A percentile compares a stretch with the other conserved stretches of the same genome.
These are phyloP conservation scores for Hsuehochloa calcarea DNA, from an alignment of 176 grass and related monocot genomes.

Conservation along the genomic window DNA sequence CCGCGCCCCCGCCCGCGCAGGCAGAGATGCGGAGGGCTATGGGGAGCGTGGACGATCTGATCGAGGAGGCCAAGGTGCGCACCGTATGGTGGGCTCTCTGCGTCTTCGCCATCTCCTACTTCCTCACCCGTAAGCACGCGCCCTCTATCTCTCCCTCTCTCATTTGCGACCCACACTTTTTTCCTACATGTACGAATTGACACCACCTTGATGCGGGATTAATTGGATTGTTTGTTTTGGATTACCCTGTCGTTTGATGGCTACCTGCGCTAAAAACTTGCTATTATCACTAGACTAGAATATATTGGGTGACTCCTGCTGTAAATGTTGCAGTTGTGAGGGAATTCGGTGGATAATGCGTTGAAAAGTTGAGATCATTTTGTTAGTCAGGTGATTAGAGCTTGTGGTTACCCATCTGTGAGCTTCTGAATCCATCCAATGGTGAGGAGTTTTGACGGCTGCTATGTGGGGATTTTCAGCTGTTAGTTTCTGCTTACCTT, in stretches of 20 bases:
- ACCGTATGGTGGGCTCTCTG: constrained; percentile 85
- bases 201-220: background rate
- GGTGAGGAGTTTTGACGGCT: background rate
- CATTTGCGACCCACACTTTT: background rate
- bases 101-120: constrained; percentile 85
- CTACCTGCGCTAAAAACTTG: background rate
- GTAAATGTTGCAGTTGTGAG: background rate
- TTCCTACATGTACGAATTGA: background rate
- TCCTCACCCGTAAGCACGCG: constrained; percentile 71
- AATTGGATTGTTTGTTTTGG: background rate
- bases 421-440: background rate
- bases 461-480: background rate
- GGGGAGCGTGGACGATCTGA: constrained; percentile 86
- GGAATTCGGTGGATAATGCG: constrained; percentile 1
- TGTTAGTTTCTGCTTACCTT: constrained; percentile 1
- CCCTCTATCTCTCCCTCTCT: background rate
- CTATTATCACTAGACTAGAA: background rate
- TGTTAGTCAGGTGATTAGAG: background rate
- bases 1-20: background rate
- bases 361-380: background rate
- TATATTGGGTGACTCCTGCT: background rate
- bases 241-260: background rate
- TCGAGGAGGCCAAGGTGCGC: constrained; percentile 90
- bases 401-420: background rate
- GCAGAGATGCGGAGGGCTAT: constrained; percentile 61